A percentile compares a stretch with the other conserved stretches of the same genome.
These are phyloP conservation scores for Globisporangium viniferum DNA, from an alignment of 352 stramenopile genomes.

Conservation along the genomic window DNA sequence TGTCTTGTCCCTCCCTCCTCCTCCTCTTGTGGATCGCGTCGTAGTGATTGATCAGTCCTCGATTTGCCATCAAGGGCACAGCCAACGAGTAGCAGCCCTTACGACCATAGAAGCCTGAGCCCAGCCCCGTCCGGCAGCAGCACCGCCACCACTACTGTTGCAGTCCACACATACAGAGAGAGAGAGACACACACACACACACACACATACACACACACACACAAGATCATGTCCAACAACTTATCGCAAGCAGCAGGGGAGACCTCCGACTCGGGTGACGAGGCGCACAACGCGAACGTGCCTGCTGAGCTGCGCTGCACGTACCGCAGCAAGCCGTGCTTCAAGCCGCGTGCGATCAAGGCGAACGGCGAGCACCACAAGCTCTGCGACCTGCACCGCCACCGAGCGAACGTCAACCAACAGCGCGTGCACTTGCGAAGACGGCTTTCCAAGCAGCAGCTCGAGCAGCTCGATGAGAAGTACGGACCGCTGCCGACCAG, in stretches of 20 bases:
- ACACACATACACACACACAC: not conserved
- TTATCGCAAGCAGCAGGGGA: not conserved
- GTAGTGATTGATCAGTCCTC: not conserved
- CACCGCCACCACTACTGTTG: not conserved
- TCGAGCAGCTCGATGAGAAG: constrained; percentile 18
- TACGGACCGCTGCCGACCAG: constrained; percentile 12
- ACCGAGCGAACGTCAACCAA: constrained; percentile 26
- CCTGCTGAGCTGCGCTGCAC: constrained; percentile 8
- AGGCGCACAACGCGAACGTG: not conserved
- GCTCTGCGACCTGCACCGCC: constrained; percentile 26
- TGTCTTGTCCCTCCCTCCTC: not conserved
- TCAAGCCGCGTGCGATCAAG: constrained; percentile 36
- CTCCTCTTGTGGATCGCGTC: not conserved
- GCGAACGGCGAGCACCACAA: constrained; percentile 26
- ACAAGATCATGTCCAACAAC: constrained; percentile 1
- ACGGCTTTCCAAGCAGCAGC: constrained; percentile 14
- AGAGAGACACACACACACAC: not conserved
- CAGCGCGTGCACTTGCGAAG: constrained; percentile 17
- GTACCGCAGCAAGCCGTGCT: constrained; percentile 57
- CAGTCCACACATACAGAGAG: not conserved
- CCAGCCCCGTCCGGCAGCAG: not conserved
- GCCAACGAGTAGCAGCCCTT: not conserved
- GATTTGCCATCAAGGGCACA: not conserved
- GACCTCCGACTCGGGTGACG: not conserved
- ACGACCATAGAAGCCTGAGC: not conserved